Percentiles rank a stretch among this genome's conserved stretches.
phyloP scores from a whole-genome alignment of 164 flowering plant species.

The grape (Vitis vinifera) region ASM3070453v1 NC_081818.1:22157001-22157500 shows the following conservation, averaged over 20 bases:
- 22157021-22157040: not conserved
- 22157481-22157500: constrained; percentile 29
- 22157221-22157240: constrained; percentile 50
- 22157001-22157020: no score
- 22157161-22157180: constrained; percentile 48
- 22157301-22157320: not conserved
- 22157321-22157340: not conserved
- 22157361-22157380: not conserved
- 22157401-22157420: constrained; percentile 58
- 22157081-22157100: constrained; percentile 1
- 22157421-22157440: constrained; percentile 51
- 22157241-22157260: constrained; percentile 56
- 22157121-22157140: constrained; percentile 50
- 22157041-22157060: no score
- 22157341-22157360: not conserved
- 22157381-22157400: constrained; percentile 55
- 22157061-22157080: no score
- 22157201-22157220: constrained; percentile 55
- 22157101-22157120: constrained; percentile 50
- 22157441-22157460: constrained; percentile 36
- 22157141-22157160: constrained; percentile 57
- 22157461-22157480: constrained; percentile 70
- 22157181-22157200: constrained; percentile 55
- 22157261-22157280: constrained; percentile 56
- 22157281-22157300: constrained; percentile 8